Conservation (phyloP, 1,284 basidiomycete genomes). For the Apiotrichum porosum region DNA sequence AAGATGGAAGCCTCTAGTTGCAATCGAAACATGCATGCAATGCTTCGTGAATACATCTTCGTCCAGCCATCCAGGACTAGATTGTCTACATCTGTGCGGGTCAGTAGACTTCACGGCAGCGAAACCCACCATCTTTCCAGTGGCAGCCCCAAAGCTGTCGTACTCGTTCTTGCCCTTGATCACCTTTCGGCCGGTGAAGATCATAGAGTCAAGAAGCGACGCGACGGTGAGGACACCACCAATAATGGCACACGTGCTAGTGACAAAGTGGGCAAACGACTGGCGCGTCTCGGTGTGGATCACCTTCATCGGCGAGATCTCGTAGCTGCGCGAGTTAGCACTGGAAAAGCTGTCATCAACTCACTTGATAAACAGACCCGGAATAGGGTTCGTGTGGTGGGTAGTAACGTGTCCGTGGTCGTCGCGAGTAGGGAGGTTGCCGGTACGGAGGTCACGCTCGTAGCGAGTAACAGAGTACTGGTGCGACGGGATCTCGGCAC, state of each 20-base stretch:
- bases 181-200: conserved; percentile 57
- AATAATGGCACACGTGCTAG: conserved; percentile 94
- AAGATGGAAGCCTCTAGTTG: too few species aligned
- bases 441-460: conserved; percentile 75
- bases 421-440: conserved; percentile 54
- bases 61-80: neutral
- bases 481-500: conserved; percentile 53
- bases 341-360: conserved; percentile 1
- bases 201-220: conserved; percentile 78
- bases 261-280: conserved; percentile 94
- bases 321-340: too few species aligned
- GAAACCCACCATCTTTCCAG: conserved; percentile 46
- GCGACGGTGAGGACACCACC: conserved; percentile 95
- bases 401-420: conserved; percentile 64
- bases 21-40: neutral
- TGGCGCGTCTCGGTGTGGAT: conserved; percentile 86
- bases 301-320: conserved; percentile 94
- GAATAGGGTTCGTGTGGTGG: conserved; percentile 73
- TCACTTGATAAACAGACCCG: conserved; percentile 81
- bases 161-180: conserved; percentile 28
- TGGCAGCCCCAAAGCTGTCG: conserved; percentile 37
- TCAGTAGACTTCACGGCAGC: neutral
- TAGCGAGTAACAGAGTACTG: conserved; percentile 96
- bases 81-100: conserved; percentile 4
- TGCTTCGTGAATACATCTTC: neutral